Evolutionary conservation across 495 filamentous ascomycete species (phyloP).

Genomic region (Rhypophila decipiens): DNA sequence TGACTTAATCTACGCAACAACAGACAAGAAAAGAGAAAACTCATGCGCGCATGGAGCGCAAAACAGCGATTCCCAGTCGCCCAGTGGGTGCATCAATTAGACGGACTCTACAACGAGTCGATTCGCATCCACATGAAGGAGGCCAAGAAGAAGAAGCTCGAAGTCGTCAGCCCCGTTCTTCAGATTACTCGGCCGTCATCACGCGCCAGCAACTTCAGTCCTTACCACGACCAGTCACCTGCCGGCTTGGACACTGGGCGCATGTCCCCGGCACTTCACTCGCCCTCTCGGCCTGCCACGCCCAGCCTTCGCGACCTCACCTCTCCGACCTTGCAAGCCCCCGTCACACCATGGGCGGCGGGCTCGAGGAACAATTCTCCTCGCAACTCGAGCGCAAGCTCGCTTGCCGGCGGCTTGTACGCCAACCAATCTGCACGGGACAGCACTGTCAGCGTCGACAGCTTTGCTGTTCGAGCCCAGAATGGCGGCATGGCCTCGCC

Average conservation of each 20-base stretch:
- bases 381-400: slow-evolving; percentile 20
- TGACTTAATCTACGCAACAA: slow-evolving; percentile 25
- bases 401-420: slow-evolving; percentile 13
- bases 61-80: slow-evolving; percentile 72
- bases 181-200: slow-evolving; percentile 17
- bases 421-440: slow-evolving; percentile 19
- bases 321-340: slow-evolving; percentile 18
- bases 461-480: slow-evolving; percentile 31
- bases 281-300: slow-evolving; percentile 7
- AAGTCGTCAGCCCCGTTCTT: slow-evolving; percentile 13
- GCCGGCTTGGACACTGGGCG: slow-evolving; percentile 10
- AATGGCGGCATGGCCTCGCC: slow-evolving; percentile 34
- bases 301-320: slow-evolving; percentile 8
- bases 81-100: slow-evolving; percentile 59
- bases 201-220: slow-evolving; percentile 12
- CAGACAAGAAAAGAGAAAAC: slow-evolving; percentile 49
- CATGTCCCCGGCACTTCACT: slow-evolving; percentile 4
- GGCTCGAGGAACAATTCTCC: slow-evolving; percentile 16
- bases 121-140: slow-evolving; percentile 33
- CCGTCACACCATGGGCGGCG: slow-evolving; percentile 13
- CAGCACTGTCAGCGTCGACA: slow-evolving; percentile 30
- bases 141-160: slow-evolving; percentile 27
- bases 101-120: slow-evolving; percentile 51
- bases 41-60: slow-evolving; percentile 71
- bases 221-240: slow-evolving; percentile 6